Evolutionary conservation across 129 eudicot species (phyloP), one percentile per base, ranked within the genome.

Genomic region (Chrysanthemum lavandulifolium): DNA sequence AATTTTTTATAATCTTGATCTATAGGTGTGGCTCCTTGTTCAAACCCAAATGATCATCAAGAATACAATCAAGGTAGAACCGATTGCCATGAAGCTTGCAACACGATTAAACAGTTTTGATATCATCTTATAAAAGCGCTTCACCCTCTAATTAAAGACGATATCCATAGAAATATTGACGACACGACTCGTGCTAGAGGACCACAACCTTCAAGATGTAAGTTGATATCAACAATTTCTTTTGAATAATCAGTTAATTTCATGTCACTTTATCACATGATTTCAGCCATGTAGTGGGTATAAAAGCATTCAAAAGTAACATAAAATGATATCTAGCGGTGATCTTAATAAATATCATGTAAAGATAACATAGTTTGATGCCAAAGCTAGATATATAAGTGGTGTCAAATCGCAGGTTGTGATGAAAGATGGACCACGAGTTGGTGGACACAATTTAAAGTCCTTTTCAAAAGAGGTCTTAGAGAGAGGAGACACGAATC

Each of bases 371-470:
- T 50, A 62, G 31, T 21, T 69, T 69, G 65, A 71, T 62, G 64
- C 57, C 57, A 64, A 43, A 62, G 43, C 48, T 65, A 65, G 47
- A 78, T 23, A 23, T 63, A 43, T 71, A 64, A 78, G 77, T 78
- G 78, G 59, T 75, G 58, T 71, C 40, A 2, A 48, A 56, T 79
- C 23, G 55, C 82, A 87, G 94, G 90, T 69, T 79, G 72, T 51
- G 98, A 89, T 14, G 65, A 84, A 7, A 80, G 78, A 76, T 92
- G 98, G 98, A 85, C 84, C 62, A 92, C 90, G 27, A 81, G 85
- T 31, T 92, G 98, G 98, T 89, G 98, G 91, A 73, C 84, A 65
- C 98, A 92, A 75, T 92, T 89, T 76, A 92, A 85, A 68, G 96
- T 92, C 74, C 75, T 92, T 81, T 84, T 92, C 5, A 79, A 79